Conservation (phyloP, 257 asterid genomes). For the Penstemon barbatus region DNA sequence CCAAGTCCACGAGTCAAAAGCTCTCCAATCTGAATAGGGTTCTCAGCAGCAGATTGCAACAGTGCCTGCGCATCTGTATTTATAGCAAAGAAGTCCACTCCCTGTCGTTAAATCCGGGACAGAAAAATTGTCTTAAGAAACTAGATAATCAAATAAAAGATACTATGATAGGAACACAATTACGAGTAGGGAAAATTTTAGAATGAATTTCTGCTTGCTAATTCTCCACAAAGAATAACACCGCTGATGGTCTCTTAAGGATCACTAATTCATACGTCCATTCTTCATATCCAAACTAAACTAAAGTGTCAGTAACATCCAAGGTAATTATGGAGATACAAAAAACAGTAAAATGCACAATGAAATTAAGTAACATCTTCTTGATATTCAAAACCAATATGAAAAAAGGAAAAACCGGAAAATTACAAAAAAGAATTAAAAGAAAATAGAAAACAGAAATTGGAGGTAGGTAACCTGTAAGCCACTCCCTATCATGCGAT, state of each 20-base stretch:
- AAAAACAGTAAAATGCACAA: neutral
- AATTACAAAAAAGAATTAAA: neutral
- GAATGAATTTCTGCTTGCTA: neutral
- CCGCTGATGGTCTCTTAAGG: neutral
- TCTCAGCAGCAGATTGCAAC: constrained; percentile 80
- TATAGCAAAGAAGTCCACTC: constrained; percentile 94
- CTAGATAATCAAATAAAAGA: constrained; percentile 8
- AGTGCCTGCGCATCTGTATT: constrained; percentile 98
- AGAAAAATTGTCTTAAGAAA: constrained; percentile 24
- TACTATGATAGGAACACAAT: neutral
- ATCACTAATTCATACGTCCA: too few relatives aligned
- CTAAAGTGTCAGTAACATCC: neutral
- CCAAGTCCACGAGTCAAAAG: constrained; percentile 99
- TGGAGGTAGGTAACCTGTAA: constrained; percentile 52
- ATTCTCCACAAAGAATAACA: neutral
- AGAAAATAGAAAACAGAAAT: neutral
- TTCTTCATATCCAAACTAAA: too few relatives aligned
- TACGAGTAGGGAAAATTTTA: neutral
- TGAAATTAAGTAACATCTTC: neutral
- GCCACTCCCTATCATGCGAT: constrained; percentile 97
- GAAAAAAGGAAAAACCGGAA: neutral
- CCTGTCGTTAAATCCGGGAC: constrained; percentile 44
- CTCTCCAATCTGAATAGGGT: constrained; percentile 96
- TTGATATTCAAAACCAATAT: neutral
- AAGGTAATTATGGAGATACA: neutral